A percentile compares a stretch with the other conserved stretches of the same genome.
These are phyloP conservation scores for Pythium inflatum DNA, from an alignment of 352 stramenopile species.

Conservation along the genomic window DNA sequence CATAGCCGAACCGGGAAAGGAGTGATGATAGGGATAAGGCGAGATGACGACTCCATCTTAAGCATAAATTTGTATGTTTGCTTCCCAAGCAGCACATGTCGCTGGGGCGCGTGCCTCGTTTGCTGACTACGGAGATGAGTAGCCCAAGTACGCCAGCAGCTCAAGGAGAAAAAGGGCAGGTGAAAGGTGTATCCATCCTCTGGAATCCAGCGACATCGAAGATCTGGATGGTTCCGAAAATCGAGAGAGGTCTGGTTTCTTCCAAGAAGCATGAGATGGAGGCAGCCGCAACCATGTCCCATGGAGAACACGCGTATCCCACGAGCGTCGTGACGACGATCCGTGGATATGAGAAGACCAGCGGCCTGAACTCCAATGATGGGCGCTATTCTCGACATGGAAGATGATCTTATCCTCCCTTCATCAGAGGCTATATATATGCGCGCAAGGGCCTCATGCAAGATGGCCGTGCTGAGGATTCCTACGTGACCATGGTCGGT, in stretches of 20 bases:
- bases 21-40: background rate
- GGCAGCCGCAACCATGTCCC: no score
- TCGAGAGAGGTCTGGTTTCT: conserved; percentile 25
- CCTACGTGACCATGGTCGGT: conserved; percentile 12
- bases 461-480: background rate
- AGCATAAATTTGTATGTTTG: background rate
- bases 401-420: conserved; percentile 7
- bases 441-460: background rate
- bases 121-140: conserved; percentile 31
- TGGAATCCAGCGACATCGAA: background rate
- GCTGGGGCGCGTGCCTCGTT: conserved; percentile 3
- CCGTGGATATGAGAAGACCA: background rate
- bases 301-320: conserved; percentile 14
- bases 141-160: conserved; percentile 1
- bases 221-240: no score
- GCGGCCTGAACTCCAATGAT: background rate
- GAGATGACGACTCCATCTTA: conserved; percentile 1
- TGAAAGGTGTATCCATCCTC: conserved; percentile 20
- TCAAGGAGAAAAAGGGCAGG: conserved; percentile 13
- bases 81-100: conserved; percentile 24
- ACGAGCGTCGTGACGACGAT: background rate
- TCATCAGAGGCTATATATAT: conserved; percentile 8
- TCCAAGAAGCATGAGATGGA: conserved; percentile 19
- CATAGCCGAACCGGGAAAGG: no score
- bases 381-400: background rate